Conservation (phyloP, 768 basidiomycete species). For the Lactifluus hygrophoroides region DNA sequence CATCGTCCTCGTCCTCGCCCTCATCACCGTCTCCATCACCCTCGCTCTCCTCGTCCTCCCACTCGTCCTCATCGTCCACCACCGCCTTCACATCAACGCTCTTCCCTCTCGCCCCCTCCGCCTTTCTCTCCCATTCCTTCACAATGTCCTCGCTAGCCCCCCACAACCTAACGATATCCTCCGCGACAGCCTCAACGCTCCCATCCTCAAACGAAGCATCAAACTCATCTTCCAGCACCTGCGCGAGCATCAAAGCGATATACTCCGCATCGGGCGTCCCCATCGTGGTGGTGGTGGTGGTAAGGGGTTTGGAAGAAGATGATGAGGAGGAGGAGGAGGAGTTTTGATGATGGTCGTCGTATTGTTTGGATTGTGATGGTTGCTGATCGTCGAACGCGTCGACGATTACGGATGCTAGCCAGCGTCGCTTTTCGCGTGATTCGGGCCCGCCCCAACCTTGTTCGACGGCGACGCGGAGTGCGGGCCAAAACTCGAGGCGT, state of each 20-base stretch:
- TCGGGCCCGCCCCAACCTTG: slow-evolving; percentile 82
- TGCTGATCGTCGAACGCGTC: slow-evolving; percentile 53
- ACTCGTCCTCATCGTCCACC: slow-evolving; percentile 34
- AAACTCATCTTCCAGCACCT: slow-evolving; percentile 84
- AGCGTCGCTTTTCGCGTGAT: slow-evolving; percentile 62
- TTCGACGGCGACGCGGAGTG: slow-evolving; percentile 76
- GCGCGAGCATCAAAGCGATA: slow-evolving; percentile 72
- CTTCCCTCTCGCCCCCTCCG: slow-evolving; percentile 50
- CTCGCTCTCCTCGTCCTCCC: slow-evolving; percentile 40
- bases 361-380: not conserved
- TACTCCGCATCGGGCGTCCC: slow-evolving; percentile 56
- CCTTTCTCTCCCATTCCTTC: slow-evolving; percentile 52
- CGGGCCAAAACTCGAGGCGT: slow-evolving; percentile 77
- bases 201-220: slow-evolving; percentile 79
- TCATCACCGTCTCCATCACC: slow-evolving; percentile 27
- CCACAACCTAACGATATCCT: slow-evolving; percentile 66
- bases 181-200: slow-evolving; percentile 64
- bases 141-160: slow-evolving; percentile 46
- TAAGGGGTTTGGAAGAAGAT: not conserved
- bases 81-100: slow-evolving; percentile 41
- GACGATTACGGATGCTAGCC: slow-evolving; percentile 76
- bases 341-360: slow-evolving; percentile 16
- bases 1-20: slow-evolving; percentile 42
- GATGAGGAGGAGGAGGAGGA: slow-evolving; percentile 20
- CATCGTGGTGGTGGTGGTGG: slow-evolving; percentile 10